Conservation (phyloP, 768 basidiomycete species). For the Tricholoma saponaceum region DNA sequence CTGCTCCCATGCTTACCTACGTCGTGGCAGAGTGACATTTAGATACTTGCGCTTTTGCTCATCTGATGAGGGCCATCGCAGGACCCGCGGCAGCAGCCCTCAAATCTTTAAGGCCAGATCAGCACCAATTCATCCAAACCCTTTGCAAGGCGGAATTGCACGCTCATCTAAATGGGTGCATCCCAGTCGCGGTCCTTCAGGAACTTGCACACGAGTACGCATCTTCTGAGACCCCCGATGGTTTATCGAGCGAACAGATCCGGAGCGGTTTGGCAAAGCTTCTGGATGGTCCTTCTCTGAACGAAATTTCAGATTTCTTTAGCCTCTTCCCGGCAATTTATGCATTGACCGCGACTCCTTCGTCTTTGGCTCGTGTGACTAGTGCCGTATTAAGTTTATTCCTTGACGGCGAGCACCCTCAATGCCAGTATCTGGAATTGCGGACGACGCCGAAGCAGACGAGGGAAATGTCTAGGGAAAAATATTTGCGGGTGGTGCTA, state of each 20-base stretch:
- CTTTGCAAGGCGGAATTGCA: slow-evolving; percentile 85
- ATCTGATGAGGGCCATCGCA: slow-evolving; percentile 17
- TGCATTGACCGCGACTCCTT: slow-evolving; percentile 62
- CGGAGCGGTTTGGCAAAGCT: slow-evolving; percentile 33
- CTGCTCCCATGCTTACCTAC: neutral
- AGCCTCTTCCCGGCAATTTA: slow-evolving; percentile 75
- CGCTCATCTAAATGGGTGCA: slow-evolving; percentile 83
- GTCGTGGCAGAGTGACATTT: neutral
- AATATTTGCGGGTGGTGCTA: slow-evolving; percentile 66
- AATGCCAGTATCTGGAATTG: slow-evolving; percentile 77
- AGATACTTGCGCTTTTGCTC: neutral
- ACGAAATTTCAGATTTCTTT: slow-evolving; percentile 72
- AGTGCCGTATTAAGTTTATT: slow-evolving; percentile 65
- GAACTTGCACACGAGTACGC: slow-evolving; percentile 50
- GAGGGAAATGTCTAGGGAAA: slow-evolving; percentile 47
- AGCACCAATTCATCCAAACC: slow-evolving; percentile 54
- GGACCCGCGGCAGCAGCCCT: slow-evolving; percentile 52
- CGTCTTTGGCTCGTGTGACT: slow-evolving; percentile 50
- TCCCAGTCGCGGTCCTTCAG: slow-evolving; percentile 61
- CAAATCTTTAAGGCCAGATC: slow-evolving; percentile 41
- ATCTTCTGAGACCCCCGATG: slow-evolving; percentile 6
- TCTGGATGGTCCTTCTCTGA: slow-evolving; percentile 38
- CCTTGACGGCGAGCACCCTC: slow-evolving; percentile 42
- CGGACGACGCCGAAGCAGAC: slow-evolving; percentile 73
- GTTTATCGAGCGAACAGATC: slow-evolving; percentile 23